These are phyloP conservation scores for Sphaerostilbella broomeana DNA, from an alignment of 2,329 filamentous ascomycete genomes.

Conservation along the genomic window DNA sequence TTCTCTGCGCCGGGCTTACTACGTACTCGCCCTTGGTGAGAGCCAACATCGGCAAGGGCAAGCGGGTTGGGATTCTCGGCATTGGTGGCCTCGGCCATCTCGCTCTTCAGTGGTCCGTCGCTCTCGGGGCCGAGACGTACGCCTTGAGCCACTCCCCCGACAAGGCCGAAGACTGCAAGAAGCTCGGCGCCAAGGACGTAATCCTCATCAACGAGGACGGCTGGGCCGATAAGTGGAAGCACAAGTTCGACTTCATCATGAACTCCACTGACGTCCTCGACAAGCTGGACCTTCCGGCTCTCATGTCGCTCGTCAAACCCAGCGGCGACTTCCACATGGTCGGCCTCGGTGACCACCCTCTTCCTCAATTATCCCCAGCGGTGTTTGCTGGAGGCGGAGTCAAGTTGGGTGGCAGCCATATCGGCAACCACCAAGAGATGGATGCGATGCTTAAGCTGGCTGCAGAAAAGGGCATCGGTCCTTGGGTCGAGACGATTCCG, in stretches of 20 bases:
- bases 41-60: slow-evolving; percentile 62
- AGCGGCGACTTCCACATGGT: slow-evolving; percentile 52
- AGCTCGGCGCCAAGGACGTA: slow-evolving; percentile 55
- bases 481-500: slow-evolving; percentile 56
- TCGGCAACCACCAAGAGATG: slow-evolving; percentile 56
- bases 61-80: slow-evolving; percentile 64
- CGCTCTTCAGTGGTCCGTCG: slow-evolving; percentile 63
- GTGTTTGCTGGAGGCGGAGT: slow-evolving; percentile 44
- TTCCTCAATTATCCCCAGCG: slow-evolving; percentile 36
- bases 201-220: slow-evolving; percentile 41
- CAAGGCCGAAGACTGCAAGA: slow-evolving; percentile 54
- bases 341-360: slow-evolving; percentile 46
- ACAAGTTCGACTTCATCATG: slow-evolving; percentile 45
- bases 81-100: slow-evolving; percentile 71
- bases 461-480: slow-evolving; percentile 46
- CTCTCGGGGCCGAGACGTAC: slow-evolving; percentile 60
- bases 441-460: slow-evolving; percentile 51
- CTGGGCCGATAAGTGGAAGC: slow-evolving; percentile 51
- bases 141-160: slow-evolving; percentile 53
- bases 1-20: slow-evolving; percentile 74
- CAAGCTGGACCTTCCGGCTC: slow-evolving; percentile 47
- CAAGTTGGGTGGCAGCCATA: slow-evolving; percentile 48
- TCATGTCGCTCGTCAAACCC: slow-evolving; percentile 45
- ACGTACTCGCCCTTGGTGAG: slow-evolving; percentile 62
- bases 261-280: slow-evolving; percentile 45